Base-by-base conservation (phyloP, 192 early-diverging fungal genomes). In the Coemansia sp. region DNA sequence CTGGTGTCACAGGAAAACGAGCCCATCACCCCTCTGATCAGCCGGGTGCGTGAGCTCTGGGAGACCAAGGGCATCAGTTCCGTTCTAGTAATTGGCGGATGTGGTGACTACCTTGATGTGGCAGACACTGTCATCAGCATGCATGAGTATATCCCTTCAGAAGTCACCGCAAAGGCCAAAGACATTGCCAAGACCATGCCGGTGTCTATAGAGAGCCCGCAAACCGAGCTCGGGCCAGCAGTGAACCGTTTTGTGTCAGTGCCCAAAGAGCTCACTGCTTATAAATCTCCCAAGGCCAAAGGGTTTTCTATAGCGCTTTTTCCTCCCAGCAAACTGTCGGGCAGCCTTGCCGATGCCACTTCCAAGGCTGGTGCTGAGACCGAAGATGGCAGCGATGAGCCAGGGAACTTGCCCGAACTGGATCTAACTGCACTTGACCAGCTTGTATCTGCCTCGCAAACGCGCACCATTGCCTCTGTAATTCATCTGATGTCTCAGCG, bases 21-120 rank as follows among this genome's bases (percentile, higher is more conserved):
- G 43, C 83, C 83, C 0, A 81, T 84, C 28, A 84, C 83, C 42
- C 81, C 83, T 8, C 71, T 84, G n/a, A 63, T 83, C 21, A 58
- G 55, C 56, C 67, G 78, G 30, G 53, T 81, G 5, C 64, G 66
- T 41, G 66, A 73, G 58, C 69, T 81, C 20, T 69, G 61, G 56
- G 39, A 49, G 11, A 60, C 64, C 0, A 54, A 68, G 16, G 56
- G 63, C 6, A 62, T 80, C 44, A 76, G 80, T 46, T 70, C 62
- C 2, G 56, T 81, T 3, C 40, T 84, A 16, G 82, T 84, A 8
- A 65, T 82, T 17, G 82, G 82, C 3, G 82, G 82, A 10, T 82
- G 80, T 53, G 82, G 82, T 10, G 81, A 81, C 51, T 84, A 82
- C 47, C 53, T 84, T 21, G 82, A 79, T 36, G 77, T 82, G 0